These are phyloP conservation scores for Buddleja alternifolia DNA, from an alignment of 257 asterid genomes.

Conservation along the genomic window DNA sequence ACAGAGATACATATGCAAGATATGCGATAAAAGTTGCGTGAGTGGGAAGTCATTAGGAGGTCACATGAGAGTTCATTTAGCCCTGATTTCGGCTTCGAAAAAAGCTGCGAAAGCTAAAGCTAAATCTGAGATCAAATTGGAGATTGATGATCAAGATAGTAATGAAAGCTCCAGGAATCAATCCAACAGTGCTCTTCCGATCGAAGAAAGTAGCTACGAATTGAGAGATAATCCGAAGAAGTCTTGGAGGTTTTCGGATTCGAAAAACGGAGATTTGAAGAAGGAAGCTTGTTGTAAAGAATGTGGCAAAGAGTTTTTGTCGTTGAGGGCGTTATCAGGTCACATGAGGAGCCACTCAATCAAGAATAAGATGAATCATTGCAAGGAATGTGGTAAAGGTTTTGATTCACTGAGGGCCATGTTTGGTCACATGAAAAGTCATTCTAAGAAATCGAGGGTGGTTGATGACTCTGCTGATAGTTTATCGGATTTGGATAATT, in stretches of 20 bases:
- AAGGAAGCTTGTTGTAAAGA: conserved; percentile 46
- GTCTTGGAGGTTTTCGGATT: conserved; percentile 66
- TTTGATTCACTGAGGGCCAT: conserved; percentile 73
- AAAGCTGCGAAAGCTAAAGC: conserved; percentile 37
- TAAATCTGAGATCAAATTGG: not conserved
- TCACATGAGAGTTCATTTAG: conserved; percentile 83
- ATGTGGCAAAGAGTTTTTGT: conserved; percentile 65
- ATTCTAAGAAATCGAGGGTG: conserved; percentile 57
- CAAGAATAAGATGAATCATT: conserved; percentile 44
- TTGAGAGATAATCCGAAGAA: conserved; percentile 77
- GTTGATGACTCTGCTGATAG: conserved; percentile 37
- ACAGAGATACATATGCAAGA: conserved; percentile 63
- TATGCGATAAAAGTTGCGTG: conserved; percentile 63
- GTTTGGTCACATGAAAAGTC: conserved; percentile 90
- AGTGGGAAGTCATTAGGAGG: conserved; percentile 94
- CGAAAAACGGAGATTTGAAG: conserved; percentile 29
- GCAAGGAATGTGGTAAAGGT: conserved; percentile 71
- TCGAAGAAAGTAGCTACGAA: conserved; percentile 51
- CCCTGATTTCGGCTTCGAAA: conserved; percentile 64
- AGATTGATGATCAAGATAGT: conserved; percentile 26
- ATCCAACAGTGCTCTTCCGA: conserved; percentile 29
- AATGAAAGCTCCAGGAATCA: conserved; percentile 28
- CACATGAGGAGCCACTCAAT: conserved; percentile 76
- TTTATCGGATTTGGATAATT: conserved; percentile 46
- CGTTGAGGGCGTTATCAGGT: conserved; percentile 75